Percentiles rank a stretch among this genome's conserved stretches.
Conservation (phyloP, 2,329 filamentous ascomycete species). For the Penicillium aurantiogriseum region DNA sequence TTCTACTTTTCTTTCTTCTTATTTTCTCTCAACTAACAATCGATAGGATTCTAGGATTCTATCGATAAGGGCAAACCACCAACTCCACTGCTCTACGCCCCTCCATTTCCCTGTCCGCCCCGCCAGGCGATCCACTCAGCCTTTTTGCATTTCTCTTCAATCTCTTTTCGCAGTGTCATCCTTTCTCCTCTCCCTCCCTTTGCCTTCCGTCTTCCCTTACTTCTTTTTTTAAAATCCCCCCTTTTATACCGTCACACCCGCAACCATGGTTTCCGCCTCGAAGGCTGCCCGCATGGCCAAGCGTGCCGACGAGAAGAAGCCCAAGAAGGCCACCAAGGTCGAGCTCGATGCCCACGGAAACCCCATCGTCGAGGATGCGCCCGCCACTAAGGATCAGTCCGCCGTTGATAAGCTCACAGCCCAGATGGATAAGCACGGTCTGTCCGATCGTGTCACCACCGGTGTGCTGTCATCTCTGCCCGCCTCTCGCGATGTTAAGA, state of each 20-base stretch:
- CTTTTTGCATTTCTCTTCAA: constrained; percentile 36
- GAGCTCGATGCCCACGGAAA: constrained; percentile 67
- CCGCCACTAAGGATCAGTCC: constrained; percentile 68
- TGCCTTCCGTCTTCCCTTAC: constrained; percentile 11
- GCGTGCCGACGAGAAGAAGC: constrained; percentile 58
- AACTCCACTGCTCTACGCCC: constrained; percentile 26
- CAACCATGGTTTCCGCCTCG: constrained; percentile 64
- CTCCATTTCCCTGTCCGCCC: constrained; percentile 29
- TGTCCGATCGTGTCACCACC: constrained; percentile 97
- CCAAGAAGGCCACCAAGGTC: constrained; percentile 63
- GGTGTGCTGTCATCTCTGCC: constrained; percentile 86
- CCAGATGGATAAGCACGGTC: constrained; percentile 93
- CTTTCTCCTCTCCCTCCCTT: constrained; percentile 12
- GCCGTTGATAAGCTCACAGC: constrained; percentile 83
- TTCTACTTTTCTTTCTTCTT: neutral
- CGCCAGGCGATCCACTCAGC: constrained; percentile 34
- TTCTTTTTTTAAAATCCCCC: constrained; percentile 7
- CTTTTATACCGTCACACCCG: constrained; percentile 19
- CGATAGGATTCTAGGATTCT: constrained; percentile 25
- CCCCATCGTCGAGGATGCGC: constrained; percentile 55
- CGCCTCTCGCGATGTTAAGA: constrained; percentile 92
- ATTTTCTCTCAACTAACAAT: constrained; percentile 9
- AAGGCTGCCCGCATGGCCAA: constrained; percentile 68
- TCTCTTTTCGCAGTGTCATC: constrained; percentile 22
- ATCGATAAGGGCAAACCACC: constrained; percentile 44